phyloP scores from a whole-genome alignment of 495 filamentous ascomycete genomes.

The Bombardia bombarda region DNA sequence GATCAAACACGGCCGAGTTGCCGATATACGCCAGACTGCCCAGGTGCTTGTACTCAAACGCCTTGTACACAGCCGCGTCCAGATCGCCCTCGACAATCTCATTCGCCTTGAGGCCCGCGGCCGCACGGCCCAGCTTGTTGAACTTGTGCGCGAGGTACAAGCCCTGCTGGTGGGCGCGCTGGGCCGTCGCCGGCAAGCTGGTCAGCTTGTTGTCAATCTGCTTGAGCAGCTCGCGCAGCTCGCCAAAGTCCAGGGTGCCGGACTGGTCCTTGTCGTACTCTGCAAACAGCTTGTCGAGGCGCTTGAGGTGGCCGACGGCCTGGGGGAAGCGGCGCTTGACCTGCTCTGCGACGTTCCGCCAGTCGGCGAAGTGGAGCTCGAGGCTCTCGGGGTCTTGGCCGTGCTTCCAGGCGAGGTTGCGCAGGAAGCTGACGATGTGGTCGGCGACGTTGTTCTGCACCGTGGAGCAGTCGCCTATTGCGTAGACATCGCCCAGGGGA shows the following conservation, averaged over 20 bases:
- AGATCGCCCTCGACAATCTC: slow-evolving; percentile 81
- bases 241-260: slow-evolving; percentile 88
- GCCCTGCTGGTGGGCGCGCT: slow-evolving; percentile 95
- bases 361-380: slow-evolving; percentile 77
- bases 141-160: slow-evolving; percentile 90
- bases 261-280: slow-evolving; percentile 88
- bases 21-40: slow-evolving; percentile 94
- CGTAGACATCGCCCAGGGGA: slow-evolving; percentile 91
- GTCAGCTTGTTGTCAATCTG: slow-evolving; percentile 91
- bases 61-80: slow-evolving; percentile 88
- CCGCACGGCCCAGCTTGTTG: slow-evolving; percentile 77
- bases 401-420: slow-evolving; percentile 84
- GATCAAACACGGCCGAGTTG: slow-evolving; percentile 91
- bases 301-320: slow-evolving; percentile 79
- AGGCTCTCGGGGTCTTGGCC: slow-evolving; percentile 80
- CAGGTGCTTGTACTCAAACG: slow-evolving; percentile 89
- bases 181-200: slow-evolving; percentile 81
- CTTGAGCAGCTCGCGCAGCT: slow-evolving; percentile 76
- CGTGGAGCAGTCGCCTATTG: slow-evolving; percentile 92
- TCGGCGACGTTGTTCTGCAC: slow-evolving; percentile 93
- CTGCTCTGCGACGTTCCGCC: slow-evolving; percentile 70
- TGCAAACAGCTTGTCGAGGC: slow-evolving; percentile 81
- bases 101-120: slow-evolving; percentile 69
- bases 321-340: slow-evolving; percentile 90
- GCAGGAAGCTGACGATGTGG: slow-evolving; percentile 80